These are phyloP conservation scores for Hysterium pulicare DNA, from an alignment of 2,329 filamentous ascomycete genomes.

Conservation along the genomic window DNA sequence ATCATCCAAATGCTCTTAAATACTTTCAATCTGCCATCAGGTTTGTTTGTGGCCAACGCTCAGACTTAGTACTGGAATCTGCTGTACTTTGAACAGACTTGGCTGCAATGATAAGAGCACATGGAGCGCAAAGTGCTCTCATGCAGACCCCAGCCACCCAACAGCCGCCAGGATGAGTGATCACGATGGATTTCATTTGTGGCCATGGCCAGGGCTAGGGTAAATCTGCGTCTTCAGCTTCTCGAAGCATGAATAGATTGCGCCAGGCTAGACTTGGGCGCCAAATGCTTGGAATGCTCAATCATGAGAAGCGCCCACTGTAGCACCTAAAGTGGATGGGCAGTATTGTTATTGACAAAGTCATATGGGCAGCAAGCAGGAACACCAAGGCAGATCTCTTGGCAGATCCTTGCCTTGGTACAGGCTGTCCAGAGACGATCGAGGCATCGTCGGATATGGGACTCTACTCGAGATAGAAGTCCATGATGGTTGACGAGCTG, in stretches of 20 bases:
- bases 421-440: not conserved
- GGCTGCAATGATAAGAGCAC: conserved; percentile 11
- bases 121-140: conserved; percentile 7
- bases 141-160: conserved; percentile 2
- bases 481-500: not conserved
- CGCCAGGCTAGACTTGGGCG: conserved; percentile 10
- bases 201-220: conserved; percentile 7
- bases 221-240: conserved; percentile 14
- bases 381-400: conserved; percentile 9
- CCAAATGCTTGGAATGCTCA: conserved; percentile 11
- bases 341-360: conserved; percentile 3
- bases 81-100: conserved; percentile 11
- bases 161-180: conserved; percentile 8
- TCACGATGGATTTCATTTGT: conserved; percentile 6
- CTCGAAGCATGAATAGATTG: conserved; percentile 20
- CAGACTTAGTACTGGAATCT: not conserved
- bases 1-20: conserved; percentile 12
- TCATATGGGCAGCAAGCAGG: conserved; percentile 16
- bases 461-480: not conserved
- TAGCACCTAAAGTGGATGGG: conserved; percentile 21
- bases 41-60: not conserved
- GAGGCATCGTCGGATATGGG: not conserved
- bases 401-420: conserved; percentile 11
- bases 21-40: conserved; percentile 1
- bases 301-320: conserved; percentile 12